A percentile compares a stretch with the other conserved stretches of the same genome.
Evolutionary conservation across 140 eudicot species (phyloP).

Genomic region (Bidens hawaiensis): DNA sequence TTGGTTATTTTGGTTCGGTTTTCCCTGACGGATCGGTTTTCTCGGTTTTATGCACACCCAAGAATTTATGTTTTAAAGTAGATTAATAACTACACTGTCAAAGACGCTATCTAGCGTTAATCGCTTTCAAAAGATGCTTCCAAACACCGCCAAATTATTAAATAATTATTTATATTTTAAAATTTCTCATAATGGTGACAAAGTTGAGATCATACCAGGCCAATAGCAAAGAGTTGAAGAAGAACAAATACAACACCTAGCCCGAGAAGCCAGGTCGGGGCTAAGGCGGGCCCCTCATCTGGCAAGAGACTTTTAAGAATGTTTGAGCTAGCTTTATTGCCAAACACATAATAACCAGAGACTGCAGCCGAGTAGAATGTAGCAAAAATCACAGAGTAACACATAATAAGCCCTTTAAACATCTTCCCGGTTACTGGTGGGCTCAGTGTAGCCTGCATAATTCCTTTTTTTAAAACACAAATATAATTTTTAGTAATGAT

Average conservation of each 20-base stretch:
- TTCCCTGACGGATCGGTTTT: too few species aligned
- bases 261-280: slow-evolving; percentile 69
- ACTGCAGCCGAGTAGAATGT: slow-evolving; percentile 86
- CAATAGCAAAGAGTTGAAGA: slow-evolving; percentile 90
- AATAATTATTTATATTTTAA: neutral
- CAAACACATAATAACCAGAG: slow-evolving; percentile 83
- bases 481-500: neutral
- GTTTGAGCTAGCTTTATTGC: slow-evolving; percentile 71
- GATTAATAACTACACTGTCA: neutral
- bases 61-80: too few species aligned
- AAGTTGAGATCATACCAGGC: slow-evolving; percentile 49
- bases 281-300: slow-evolving; percentile 66
- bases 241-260: slow-evolving; percentile 66
- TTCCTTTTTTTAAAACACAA: neutral
- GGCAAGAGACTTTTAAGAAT: slow-evolving; percentile 76
- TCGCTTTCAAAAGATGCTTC: neutral
- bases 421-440: slow-evolving; percentile 94
- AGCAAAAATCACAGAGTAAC: slow-evolving; percentile 67
- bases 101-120: neutral
- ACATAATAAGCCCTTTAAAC: slow-evolving; percentile 79
- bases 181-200: neutral
- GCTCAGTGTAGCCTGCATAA: slow-evolving; percentile 86
- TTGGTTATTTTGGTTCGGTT: neutral
- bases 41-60: too few species aligned
- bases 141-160: neutral